Evolutionary conservation across 2,329 filamentous ascomycete species (phyloP), one percentile per base, ranked within the genome.

Genomic region (Verticillium nonalfalfae): DNA sequence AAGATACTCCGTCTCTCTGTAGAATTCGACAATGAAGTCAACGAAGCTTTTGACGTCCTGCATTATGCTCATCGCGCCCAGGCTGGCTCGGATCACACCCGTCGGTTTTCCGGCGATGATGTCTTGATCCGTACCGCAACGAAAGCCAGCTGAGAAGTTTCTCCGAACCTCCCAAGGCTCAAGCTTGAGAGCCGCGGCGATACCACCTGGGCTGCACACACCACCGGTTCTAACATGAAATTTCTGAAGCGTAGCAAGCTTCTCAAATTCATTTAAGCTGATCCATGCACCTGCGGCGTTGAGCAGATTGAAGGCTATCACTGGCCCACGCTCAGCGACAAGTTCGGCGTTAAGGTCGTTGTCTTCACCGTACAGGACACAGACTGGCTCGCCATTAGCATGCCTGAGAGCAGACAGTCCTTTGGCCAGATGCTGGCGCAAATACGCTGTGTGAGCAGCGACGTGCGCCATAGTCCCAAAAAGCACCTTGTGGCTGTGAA

Each of bases 141-240:
- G 85, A 70, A 93, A 87, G 0, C 95, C 95, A 2, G 89, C 85
- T 0, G 90, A 91, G 69, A 95, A 97, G 71, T 97, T 96, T 62
- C 84, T 83, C 67, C 82, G 88, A 82, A 97, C 88, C 70, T 98
- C 93, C 84, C 88, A 90, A 0, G 91, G 86, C 56, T 88, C 83
- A 59, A 97, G 80, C 1, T 80, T 79, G n/a, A 98, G 81, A 21
- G 87, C 85, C 1, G 82, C 80, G 14, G 93, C 89, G 62, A 96
- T 85, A 1, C 93, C 93, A 10, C 93, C 95, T 1, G 95, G 94
- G 68, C 97, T 97, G 75, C 95, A 99, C 1, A 97, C 80, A 0
- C 92, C 90, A 5, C 95, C 95, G 1, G 92, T 97, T 40, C 95
- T 86, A 18, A 98, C 77, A 69, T 97, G 91, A 52, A 98, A 90